Conservation (phyloP, 257 asterid genomes). For the Solanum piurae region DNA sequence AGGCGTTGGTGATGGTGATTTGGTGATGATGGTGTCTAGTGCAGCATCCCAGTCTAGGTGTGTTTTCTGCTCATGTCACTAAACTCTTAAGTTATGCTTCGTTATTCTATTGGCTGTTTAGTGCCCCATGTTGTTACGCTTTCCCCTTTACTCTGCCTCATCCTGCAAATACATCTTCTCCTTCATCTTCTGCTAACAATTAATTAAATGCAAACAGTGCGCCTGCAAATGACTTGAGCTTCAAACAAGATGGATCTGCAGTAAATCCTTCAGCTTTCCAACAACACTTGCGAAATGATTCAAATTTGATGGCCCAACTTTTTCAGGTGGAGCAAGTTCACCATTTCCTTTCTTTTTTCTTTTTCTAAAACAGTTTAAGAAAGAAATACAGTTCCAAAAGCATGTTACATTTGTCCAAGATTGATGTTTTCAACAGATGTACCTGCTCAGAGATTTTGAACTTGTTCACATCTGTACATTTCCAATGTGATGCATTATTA, state of each 20-base stretch:
- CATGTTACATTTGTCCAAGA: background rate
- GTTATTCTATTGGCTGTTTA: background rate
- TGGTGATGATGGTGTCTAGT: slow-evolving; percentile 74
- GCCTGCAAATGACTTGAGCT: slow-evolving; percentile 32
- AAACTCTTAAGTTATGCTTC: background rate
- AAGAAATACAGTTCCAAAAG: background rate
- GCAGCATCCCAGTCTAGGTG: slow-evolving; percentile 52
- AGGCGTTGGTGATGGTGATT: slow-evolving; percentile 81
- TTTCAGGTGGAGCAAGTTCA: slow-evolving; percentile 54
- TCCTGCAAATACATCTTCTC: background rate
- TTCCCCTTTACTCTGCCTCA: background rate
- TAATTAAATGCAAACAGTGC: slow-evolving; percentile 24
- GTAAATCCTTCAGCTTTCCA: slow-evolving; percentile 87
- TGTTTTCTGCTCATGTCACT: background rate
- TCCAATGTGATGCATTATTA: background rate
- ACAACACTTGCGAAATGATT: slow-evolving; percentile 74
- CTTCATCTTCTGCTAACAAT: background rate
- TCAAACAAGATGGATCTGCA: slow-evolving; percentile 94
- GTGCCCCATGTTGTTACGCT: background rate
- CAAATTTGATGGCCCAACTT: slow-evolving; percentile 77
- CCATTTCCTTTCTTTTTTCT: background rate
- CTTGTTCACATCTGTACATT: background rate
- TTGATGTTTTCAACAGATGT: background rate
- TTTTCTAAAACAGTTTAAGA: background rate
- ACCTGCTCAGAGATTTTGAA: background rate